These are phyloP conservation scores for Diplosphaera chodatii DNA, from an alignment of 139 green algal genomes.

Conservation along the genomic window DNA sequence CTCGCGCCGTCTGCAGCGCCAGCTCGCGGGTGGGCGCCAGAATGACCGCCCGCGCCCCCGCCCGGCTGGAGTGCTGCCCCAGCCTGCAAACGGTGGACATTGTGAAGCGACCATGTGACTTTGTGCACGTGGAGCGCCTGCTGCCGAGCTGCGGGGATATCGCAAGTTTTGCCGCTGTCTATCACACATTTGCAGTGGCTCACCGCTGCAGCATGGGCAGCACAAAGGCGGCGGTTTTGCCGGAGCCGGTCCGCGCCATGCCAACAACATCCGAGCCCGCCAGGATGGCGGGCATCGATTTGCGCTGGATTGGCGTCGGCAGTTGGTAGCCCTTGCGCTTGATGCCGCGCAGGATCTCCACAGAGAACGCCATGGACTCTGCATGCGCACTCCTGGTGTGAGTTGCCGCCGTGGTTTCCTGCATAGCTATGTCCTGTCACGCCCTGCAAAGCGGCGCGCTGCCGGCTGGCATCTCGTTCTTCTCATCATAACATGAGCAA, in stretches of 20 bases:
- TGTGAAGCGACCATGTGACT: neutral
- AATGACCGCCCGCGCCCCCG: slow-evolving; percentile 79
- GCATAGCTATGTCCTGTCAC: too few species aligned
- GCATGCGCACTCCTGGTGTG: slow-evolving; percentile 6
- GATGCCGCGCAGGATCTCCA: slow-evolving; percentile 67
- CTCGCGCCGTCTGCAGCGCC: slow-evolving; percentile 82
- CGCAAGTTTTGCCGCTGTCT: neutral
- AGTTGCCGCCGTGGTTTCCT: too few species aligned
- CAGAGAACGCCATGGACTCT: slow-evolving; percentile 80
- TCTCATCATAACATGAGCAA: neutral
- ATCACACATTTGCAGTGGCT: too few species aligned
- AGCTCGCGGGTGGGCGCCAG: slow-evolving; percentile 86
- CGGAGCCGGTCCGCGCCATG: slow-evolving; percentile 91
- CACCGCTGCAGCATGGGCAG: slow-evolving; percentile 84
- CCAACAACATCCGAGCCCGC: slow-evolving; percentile 76
- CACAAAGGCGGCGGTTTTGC: slow-evolving; percentile 95
- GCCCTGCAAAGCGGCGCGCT: too few species aligned
- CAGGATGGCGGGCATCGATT: slow-evolving; percentile 80
- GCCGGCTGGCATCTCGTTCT: too few species aligned
- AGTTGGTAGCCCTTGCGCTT: slow-evolving; percentile 88
- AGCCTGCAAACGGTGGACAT: slow-evolving; percentile 38
- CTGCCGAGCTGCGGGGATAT: too few species aligned
- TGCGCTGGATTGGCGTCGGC: slow-evolving; percentile 94
- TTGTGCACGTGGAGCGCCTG: too few species aligned
- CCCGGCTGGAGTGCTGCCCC: slow-evolving; percentile 59